Conservation (phyloP, 805 yeast genomes). For the Priceomyces castillae region DNA sequence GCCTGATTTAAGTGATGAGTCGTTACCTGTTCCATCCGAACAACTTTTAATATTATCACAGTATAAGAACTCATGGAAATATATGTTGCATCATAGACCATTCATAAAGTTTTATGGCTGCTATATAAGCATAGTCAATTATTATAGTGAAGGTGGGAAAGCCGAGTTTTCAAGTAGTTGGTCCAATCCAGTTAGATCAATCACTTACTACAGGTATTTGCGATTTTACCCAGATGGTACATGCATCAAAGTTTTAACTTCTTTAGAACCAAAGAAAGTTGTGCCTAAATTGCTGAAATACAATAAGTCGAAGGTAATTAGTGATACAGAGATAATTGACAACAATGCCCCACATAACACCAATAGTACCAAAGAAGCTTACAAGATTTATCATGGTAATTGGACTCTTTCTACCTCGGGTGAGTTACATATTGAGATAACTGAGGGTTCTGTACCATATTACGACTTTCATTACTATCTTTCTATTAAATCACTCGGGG, state of each 20-base stretch:
- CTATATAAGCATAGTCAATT: slow-evolving; percentile 81
- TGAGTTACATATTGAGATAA: slow-evolving; percentile 44
- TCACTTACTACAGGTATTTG: slow-evolving; percentile 83
- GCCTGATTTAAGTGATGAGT: slow-evolving; percentile 44
- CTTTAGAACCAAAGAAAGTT: slow-evolving; percentile 66
- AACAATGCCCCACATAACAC: slow-evolving; percentile 7
- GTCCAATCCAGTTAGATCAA: slow-evolving; percentile 74
- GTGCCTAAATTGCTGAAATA: slow-evolving; percentile 52
- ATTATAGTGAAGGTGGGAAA: slow-evolving; percentile 78
- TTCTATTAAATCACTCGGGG: slow-evolving; percentile 57
- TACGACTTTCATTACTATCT: slow-evolving; percentile 65
- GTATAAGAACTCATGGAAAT: slow-evolving; percentile 38
- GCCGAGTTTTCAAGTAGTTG: slow-evolving; percentile 64
- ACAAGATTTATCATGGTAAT: slow-evolving; percentile 44
- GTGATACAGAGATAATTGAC: slow-evolving; percentile 5
- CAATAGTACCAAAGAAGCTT: slow-evolving; percentile 25
- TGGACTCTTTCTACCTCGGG: slow-evolving; percentile 62
- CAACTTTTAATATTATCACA: slow-evolving; percentile 28
- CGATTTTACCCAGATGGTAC: slow-evolving; percentile 79
- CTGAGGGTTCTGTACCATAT: slow-evolving; percentile 56
- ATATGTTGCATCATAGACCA: slow-evolving; percentile 65
- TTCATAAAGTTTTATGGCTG: slow-evolving; percentile 78
- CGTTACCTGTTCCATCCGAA: slow-evolving; percentile 32
- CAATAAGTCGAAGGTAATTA: slow-evolving; percentile 17
- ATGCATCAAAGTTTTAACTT: slow-evolving; percentile 65